A percentile compares a stretch with the other conserved stretches of the same genome.
Conservation (phyloP, 805 yeast genomes). For the Hanseniaspora guilliermondii region DNA sequence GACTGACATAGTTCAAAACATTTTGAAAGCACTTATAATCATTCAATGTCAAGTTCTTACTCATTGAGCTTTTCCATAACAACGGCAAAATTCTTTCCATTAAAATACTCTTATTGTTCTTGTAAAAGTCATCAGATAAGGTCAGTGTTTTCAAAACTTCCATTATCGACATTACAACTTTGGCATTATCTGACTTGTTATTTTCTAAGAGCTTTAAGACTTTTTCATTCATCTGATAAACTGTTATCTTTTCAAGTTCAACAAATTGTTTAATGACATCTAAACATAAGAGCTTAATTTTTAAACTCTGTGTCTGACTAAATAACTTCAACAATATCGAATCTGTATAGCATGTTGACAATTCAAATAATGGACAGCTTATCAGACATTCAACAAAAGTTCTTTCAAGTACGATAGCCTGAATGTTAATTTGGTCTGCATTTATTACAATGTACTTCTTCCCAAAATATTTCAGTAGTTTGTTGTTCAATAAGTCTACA, state of each 20-base stretch:
- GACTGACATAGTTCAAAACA: conserved; percentile 33
- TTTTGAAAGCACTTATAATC: conserved; percentile 33
- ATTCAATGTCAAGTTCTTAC: conserved; percentile 31
- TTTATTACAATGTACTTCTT: background rate
- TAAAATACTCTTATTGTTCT: conserved; percentile 37
- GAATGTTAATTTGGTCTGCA: conserved; percentile 17
- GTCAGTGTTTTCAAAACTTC: conserved; percentile 36
- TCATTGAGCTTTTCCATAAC: conserved; percentile 38
- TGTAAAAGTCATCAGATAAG: conserved; percentile 25
- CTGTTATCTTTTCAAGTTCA: conserved; percentile 51
- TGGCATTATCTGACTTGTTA: conserved; percentile 64
- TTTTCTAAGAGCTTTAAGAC: conserved; percentile 65
- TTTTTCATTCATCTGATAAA: conserved; percentile 58
- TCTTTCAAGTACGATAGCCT: conserved; percentile 27
- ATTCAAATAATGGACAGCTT: conserved; percentile 16
- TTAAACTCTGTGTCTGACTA: conserved; percentile 70
- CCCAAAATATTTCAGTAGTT: conserved; percentile 21
- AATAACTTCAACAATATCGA: conserved; percentile 57
- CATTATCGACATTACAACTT: conserved; percentile 34
- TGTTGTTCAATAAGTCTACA: conserved; percentile 18
- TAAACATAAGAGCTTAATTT: conserved; percentile 57
- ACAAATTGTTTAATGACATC: conserved; percentile 46
- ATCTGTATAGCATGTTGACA: conserved; percentile 64
- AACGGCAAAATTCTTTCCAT: conserved; percentile 46
- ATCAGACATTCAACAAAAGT: conserved; percentile 23